phyloP scores from a whole-genome alignment of 441 rosid species.

The Corymbia calophylla region DNA sequence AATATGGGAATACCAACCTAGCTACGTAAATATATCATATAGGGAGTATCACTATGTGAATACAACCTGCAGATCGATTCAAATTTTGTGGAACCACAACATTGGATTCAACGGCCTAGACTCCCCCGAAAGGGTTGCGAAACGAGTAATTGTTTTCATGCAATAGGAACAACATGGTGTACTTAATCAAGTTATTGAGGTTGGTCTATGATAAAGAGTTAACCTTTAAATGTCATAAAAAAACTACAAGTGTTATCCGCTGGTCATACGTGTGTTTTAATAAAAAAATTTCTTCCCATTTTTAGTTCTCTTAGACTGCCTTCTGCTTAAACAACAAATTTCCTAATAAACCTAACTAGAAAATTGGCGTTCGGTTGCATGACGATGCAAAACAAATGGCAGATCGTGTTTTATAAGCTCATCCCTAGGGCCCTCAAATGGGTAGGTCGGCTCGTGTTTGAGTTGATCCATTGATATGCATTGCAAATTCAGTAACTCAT shows the following conservation, averaged over 20 bases:
- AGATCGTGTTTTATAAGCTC: not conserved
- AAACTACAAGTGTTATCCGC: not conserved
- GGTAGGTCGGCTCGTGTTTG: not conserved
- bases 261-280: not conserved
- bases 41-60: not conserved
- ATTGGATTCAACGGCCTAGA: constrained; percentile 34
- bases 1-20: not conserved
- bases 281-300: not conserved
- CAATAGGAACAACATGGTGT: not conserved
- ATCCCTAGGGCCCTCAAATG: not conserved
- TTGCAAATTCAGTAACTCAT: not conserved
- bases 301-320: not conserved
- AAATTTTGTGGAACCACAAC: constrained; percentile 50
- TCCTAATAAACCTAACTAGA: not conserved
- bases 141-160: not conserved
- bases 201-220: not conserved
- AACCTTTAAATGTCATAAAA: not conserved
- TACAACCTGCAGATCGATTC: constrained; percentile 34
- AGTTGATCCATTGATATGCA: not conserved
- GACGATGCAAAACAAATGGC: not conserved
- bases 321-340: not conserved
- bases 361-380: not conserved
- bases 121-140: constrained; percentile 46
- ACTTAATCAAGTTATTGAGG: not conserved
- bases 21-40: not conserved